Evolutionary conservation across 2,329 filamentous ascomycete species (phyloP).

Genomic region (Cladobotryum mycophilum): DNA sequence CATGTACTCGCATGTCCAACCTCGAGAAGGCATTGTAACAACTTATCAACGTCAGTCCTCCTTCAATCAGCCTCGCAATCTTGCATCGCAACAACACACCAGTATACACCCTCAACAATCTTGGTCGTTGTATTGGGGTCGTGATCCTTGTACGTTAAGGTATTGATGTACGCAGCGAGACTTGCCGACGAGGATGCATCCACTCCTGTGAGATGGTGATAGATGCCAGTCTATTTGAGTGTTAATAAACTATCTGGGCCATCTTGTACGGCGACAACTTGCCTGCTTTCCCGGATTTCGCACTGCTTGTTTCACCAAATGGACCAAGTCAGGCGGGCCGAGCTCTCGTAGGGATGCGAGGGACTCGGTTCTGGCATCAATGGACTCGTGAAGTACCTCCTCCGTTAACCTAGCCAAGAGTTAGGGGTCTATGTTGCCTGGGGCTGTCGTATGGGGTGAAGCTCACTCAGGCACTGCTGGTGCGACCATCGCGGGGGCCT

Average conservation of each 20-base stretch:
- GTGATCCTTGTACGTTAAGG: slow-evolving; percentile 81
- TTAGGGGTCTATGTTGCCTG: slow-evolving; percentile 16
- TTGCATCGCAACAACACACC: slow-evolving; percentile 47
- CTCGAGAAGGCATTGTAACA: slow-evolving; percentile 99
- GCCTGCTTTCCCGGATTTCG: slow-evolving; percentile 54
- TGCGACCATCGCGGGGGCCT: slow-evolving; percentile 54
- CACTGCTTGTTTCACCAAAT: slow-evolving; percentile 72
- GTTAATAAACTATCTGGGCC: slow-evolving; percentile 15
- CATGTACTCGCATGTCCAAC: slow-evolving; percentile 96
- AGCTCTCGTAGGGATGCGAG: slow-evolving; percentile 82
- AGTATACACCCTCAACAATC: slow-evolving; percentile 90
- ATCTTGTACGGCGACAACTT: slow-evolving; percentile 10
- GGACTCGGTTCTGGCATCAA: slow-evolving; percentile 88
- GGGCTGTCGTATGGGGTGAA: slow-evolving; percentile 1
- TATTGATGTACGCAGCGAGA: slow-evolving; percentile 96
- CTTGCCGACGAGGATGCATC: slow-evolving; percentile 97
- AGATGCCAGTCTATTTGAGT: slow-evolving; percentile 67
- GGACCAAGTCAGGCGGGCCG: slow-evolving; percentile 90
- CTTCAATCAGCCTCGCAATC: slow-evolving; percentile 7
- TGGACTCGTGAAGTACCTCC: slow-evolving; percentile 83
- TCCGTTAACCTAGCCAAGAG: slow-evolving; percentile 69
- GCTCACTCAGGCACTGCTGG: slow-evolving; percentile 70
- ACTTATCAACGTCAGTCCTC: slow-evolving; percentile 26
- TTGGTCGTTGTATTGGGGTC: slow-evolving; percentile 68
- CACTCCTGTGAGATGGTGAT: slow-evolving; percentile 95